Conservation (phyloP, 441 rosid species). For the Gossypium gossypioides region DNA sequence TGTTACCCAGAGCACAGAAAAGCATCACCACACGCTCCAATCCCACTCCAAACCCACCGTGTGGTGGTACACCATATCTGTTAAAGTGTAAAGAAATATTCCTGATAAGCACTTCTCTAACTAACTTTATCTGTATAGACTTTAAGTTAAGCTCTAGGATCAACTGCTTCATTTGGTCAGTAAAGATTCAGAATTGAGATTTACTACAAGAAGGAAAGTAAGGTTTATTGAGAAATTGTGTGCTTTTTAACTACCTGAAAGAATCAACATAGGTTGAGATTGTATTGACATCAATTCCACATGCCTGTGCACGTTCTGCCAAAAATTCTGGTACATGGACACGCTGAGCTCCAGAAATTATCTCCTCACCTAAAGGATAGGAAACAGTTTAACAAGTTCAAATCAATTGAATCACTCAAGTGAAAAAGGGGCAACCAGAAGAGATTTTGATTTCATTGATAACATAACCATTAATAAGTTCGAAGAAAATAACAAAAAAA, state of each 20-base stretch:
- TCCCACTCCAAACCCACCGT: constrained; percentile 84
- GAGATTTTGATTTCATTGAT: background rate
- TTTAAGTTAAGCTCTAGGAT: background rate
- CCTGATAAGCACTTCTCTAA: background rate
- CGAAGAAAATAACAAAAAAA: too few relatives aligned
- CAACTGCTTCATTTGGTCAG: background rate
- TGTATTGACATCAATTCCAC: constrained; percentile 68
- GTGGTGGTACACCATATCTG: constrained; percentile 78
- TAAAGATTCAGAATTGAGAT: background rate
- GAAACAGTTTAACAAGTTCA: background rate
- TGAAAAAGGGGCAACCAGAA: background rate
- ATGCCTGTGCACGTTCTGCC: constrained; percentile 59
- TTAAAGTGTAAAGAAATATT: background rate
- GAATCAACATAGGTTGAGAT: constrained; percentile 69
- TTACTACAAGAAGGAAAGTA: background rate
- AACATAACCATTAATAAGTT: background rate
- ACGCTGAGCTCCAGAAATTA: constrained; percentile 94
- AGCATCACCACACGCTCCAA: constrained; percentile 85
- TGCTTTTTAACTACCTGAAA: constrained; percentile 45
- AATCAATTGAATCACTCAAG: constrained; percentile 2
- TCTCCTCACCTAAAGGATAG: constrained; percentile 65
- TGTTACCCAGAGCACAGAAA: constrained; percentile 71
- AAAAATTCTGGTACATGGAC: constrained; percentile 62
- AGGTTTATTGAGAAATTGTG: background rate
- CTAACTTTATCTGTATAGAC: background rate